Evolutionary conservation across 768 basidiomycete genomes (phyloP).

Genomic region (Antrodiella citrinella): DNA sequence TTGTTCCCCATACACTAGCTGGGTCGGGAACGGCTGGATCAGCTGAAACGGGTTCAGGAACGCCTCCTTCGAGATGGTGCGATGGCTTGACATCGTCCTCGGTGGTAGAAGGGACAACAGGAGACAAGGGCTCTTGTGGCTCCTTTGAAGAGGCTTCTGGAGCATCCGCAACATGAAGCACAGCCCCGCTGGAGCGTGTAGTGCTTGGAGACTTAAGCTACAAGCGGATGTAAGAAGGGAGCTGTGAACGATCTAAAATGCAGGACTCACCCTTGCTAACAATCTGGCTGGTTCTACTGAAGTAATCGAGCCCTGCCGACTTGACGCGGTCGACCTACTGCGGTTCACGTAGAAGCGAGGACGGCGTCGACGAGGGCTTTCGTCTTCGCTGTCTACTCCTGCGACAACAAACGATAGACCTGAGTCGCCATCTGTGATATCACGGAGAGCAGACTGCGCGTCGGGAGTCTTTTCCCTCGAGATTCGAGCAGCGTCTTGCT

Average conservation of each 20-base stretch:
- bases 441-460: background rate
- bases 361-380: background rate
- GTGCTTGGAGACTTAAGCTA: too few relatives aligned
- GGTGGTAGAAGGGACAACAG: too few relatives aligned
- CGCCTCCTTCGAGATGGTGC: slow-evolving; percentile 3
- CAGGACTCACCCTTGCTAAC: too few relatives aligned
- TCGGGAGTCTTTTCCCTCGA: background rate
- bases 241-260: too few relatives aligned
- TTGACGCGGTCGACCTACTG: background rate
- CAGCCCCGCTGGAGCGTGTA: too few relatives aligned
- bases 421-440: background rate
- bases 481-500: background rate
- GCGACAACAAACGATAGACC: background rate
- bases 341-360: background rate
- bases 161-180: too few relatives aligned
- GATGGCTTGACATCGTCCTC: too few relatives aligned
- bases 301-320: background rate
- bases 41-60: slow-evolving; percentile 34
- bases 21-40: slow-evolving; percentile 34
- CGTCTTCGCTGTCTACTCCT: background rate
- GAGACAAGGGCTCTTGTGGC: too few relatives aligned
- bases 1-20: slow-evolving; percentile 15
- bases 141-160: too few relatives aligned
- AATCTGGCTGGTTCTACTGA: background rate
- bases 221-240: too few relatives aligned